Percentiles rank a stretch among this genome's conserved stretches.
Conservation (phyloP, 2,329 filamentous ascomycete genomes). For the Pseudogymnoascus sp. region DNA sequence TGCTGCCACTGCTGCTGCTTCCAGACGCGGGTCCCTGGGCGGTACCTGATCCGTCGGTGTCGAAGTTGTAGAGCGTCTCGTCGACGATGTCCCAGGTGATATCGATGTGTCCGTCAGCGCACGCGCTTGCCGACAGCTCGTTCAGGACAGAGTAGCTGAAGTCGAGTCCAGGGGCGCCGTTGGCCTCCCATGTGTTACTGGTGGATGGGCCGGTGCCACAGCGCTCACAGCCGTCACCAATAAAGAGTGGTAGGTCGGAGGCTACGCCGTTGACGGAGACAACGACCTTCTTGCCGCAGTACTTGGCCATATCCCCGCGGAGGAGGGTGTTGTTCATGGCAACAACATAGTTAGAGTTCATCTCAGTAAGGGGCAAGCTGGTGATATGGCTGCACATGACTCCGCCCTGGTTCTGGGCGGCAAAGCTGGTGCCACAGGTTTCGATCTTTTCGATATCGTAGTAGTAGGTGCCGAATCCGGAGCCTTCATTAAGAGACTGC, state of each 20-base stretch:
- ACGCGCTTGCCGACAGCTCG: neutral
- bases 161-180: neutral
- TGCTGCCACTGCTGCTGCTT: neutral
- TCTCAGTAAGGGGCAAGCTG: neutral
- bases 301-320: neutral
- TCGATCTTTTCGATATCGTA: neutral
- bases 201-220: neutral
- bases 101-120: neutral
- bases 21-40: neutral
- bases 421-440: neutral
- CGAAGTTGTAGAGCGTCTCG: neutral
- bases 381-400: neutral
- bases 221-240: neutral
- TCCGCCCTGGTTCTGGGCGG: neutral
- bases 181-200: neutral
- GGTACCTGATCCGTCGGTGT: neutral
- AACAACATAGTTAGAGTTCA: neutral
- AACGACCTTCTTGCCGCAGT: neutral
- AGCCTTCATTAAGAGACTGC: neutral
- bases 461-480: neutral
- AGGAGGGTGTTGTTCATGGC: constrained; percentile 4
- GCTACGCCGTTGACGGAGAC: neutral
- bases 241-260: neutral
- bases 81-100: neutral
- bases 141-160: constrained; percentile 1